Percentiles rank a stretch among this genome's conserved stretches.
Evolutionary conservation across 2,329 filamentous ascomycete genomes (phyloP).

Genomic region (Diplocarpon mali): DNA sequence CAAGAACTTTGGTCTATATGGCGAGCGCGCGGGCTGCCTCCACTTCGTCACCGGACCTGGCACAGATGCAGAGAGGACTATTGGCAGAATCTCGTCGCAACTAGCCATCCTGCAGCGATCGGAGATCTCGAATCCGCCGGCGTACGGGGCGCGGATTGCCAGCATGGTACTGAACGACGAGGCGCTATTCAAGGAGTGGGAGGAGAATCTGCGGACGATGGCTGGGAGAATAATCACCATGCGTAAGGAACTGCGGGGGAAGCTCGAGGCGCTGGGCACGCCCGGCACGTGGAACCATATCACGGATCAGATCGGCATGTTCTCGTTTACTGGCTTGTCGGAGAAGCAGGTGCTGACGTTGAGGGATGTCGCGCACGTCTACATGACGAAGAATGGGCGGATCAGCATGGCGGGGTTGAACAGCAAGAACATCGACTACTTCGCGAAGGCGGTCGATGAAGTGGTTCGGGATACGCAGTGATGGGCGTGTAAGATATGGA

Average conservation of each 20-base stretch:
- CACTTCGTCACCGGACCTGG: constrained; percentile 75
- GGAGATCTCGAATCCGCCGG: constrained; percentile 93
- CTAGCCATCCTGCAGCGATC: constrained; percentile 89
- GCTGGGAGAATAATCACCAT: constrained; percentile 89
- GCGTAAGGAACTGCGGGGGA: constrained; percentile 65
- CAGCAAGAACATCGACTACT: constrained; percentile 82
- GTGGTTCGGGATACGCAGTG: constrained; percentile 45
- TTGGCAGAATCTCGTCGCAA: constrained; percentile 66
- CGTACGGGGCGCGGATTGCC: constrained; percentile 87
- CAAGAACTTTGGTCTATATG: constrained; percentile 97
- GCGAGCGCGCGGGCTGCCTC: constrained; percentile 92
- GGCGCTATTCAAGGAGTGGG: constrained; percentile 74
- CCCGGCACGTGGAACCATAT: constrained; percentile 95
- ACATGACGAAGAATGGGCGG: constrained; percentile 95
- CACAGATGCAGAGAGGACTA: constrained; percentile 49
- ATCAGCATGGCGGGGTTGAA: constrained; percentile 99
- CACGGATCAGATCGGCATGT: constrained; percentile 99
- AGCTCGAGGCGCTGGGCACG: constrained; percentile 75
- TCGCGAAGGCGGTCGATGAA: constrained; percentile 79
- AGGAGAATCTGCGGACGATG: constrained; percentile 86
- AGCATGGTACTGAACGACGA: constrained; percentile 74
- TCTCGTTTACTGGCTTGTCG: constrained; percentile 77
- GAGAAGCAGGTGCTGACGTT: constrained; percentile 65
- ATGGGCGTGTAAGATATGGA: not conserved
- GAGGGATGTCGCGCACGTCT: constrained; percentile 61